phyloP scores from a whole-genome alignment of 2,329 filamentous ascomycete species.

The Hymenoscyphus albidus region DNA sequence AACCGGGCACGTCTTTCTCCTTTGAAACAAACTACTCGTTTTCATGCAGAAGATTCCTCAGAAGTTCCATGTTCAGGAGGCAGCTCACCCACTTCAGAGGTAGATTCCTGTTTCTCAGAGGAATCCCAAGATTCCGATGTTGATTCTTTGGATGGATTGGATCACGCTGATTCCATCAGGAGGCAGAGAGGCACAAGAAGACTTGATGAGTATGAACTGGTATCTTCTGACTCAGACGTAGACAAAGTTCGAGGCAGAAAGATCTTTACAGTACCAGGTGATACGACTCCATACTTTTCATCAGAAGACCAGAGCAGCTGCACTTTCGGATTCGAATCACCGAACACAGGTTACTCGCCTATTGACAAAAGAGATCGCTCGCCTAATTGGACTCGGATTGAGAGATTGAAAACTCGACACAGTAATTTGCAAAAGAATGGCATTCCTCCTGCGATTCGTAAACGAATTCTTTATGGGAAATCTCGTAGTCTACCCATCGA shows the following conservation, averaged over 20 bases:
- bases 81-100: neutral
- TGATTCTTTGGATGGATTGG: neutral
- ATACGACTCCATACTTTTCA: neutral
- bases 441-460: neutral
- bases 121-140: neutral
- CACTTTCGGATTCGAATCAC: neutral
- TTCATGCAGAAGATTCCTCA: too few species aligned
- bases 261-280: neutral
- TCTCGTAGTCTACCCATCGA: neutral
- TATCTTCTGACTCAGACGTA: neutral
- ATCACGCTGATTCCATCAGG: too few species aligned
- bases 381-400: neutral
- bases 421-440: neutral
- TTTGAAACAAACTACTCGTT: too few species aligned
- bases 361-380: neutral
- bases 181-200: neutral
- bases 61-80: too few species aligned
- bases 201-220: neutral
- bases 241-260: neutral
- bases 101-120: neutral
- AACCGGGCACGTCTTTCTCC: too few species aligned
- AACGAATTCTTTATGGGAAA: neutral
- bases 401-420: neutral
- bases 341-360: neutral
- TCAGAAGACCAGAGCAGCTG: neutral